Base-by-base conservation (phyloP, 1,284 basidiomycete genomes). In the Coniferiporia sulphurascens region DNA sequence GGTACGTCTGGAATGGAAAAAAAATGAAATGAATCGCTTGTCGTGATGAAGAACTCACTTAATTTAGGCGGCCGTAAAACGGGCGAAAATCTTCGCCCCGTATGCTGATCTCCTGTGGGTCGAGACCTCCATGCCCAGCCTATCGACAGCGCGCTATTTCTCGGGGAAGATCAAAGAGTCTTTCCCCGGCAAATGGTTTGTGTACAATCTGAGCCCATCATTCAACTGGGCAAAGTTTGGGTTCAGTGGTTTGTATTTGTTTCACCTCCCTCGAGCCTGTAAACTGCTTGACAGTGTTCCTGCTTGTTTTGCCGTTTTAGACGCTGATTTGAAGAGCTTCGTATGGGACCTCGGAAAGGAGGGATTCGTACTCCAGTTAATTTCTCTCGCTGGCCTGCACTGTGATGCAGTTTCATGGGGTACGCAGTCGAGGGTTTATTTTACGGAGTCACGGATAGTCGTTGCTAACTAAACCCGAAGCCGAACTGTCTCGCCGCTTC, bases 151-250 rank as follows among this genome's bases (percentile, higher is more conserved):
- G 1, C 80, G 83, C 51, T 81, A 79, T 51, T 94, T 96, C 71
- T 87, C 93, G 1, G 78, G 86, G 52, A 82, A 83, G 69, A 91
- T 96, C 65, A 80, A 89, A 61, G 80, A 83, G 64, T 80, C 80
- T 69, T 82, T 81, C 70, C 91, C 91, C 44, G 85, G 81, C 67
- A 93, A 92, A 85, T 86, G 86, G 87, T 84, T 97, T 66, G 93
- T 95, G n/a, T 97, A 96, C 71, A 97, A 96, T 72, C 76, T 96
- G 62, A 93, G 91, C 68, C 94, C 93, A 3, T 93, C 90, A 68
- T 97, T 97, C 79, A 95, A 96, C 73, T 97, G 94, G 94, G 78
- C 83, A 32, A 83, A 80, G 10, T 87, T 91, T 68, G 93, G 93
- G 15, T 95, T 91, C 73, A 82, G 80, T 50, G 86, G 87, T 84